A percentile compares a stretch with the other conserved stretches of the same genome.
Conservation (phyloP, 345 rosid genomes). For the Isatis tinctoria region DNA sequence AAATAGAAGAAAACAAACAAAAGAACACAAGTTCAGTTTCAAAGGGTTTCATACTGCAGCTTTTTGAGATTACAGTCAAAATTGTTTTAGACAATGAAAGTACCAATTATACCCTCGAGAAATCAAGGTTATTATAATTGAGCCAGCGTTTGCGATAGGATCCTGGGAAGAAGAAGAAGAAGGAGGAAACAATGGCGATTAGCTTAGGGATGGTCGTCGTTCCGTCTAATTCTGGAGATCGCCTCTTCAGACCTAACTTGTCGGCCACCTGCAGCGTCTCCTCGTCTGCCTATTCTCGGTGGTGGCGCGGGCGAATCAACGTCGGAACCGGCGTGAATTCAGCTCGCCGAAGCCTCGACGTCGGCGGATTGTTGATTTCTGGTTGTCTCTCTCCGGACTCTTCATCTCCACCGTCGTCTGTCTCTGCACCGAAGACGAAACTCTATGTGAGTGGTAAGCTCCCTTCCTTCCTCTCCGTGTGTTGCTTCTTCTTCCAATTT, state of each 20-base stretch:
- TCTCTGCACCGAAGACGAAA: slow-evolving; percentile 37
- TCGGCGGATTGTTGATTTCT: not conserved
- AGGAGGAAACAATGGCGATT: slow-evolving; percentile 5
- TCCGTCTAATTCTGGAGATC: slow-evolving; percentile 9
- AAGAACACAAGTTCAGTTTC: not conserved
- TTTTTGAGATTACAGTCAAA: too few relatives aligned
- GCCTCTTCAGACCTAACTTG: not conserved
- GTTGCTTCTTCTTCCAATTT: not conserved
- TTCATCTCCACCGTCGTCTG: slow-evolving; percentile 23
- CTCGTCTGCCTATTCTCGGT: not conserved
- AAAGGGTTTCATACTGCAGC: not conserved
- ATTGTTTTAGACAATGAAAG: too few relatives aligned
- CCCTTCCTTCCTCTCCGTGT: not conserved
- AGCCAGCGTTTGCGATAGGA: slow-evolving; percentile 10
- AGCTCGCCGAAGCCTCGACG: not conserved
- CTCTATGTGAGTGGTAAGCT: slow-evolving; percentile 67
- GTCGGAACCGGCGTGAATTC: not conserved
- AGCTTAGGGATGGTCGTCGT: slow-evolving; percentile 13
- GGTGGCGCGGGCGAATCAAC: not conserved
- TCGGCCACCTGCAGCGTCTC: not conserved
- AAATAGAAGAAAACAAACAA: too few relatives aligned
- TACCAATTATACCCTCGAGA: not conserved
- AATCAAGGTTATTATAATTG: not conserved
- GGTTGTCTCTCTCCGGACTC: slow-evolving; percentile 28
- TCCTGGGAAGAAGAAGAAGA: not conserved